Conservation (phyloP, 257 asterid genomes). For the Capsicum rhomboideum region DNA sequence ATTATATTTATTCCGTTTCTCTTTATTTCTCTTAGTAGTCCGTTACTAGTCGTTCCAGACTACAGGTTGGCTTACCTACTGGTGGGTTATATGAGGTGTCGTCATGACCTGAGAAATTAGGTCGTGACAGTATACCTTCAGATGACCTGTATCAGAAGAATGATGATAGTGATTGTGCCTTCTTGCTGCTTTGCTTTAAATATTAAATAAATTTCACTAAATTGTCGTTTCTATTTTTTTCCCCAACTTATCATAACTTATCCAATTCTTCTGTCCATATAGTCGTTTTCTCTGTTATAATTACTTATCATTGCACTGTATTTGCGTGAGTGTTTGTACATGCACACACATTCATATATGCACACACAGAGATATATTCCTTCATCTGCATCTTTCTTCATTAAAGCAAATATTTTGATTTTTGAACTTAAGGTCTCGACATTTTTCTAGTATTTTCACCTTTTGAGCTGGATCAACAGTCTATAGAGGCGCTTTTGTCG, state of each 20-base stretch:
- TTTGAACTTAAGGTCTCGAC: not conserved
- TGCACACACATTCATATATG: not conserved
- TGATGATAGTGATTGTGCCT: not conserved
- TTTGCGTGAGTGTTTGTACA: too few relatives aligned
- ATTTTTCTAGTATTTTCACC: not conserved
- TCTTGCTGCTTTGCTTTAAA: not conserved
- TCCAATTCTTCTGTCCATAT: not conserved
- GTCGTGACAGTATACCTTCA: slow-evolving; percentile 1
- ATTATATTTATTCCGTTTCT: too few relatives aligned
- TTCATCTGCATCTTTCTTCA: not conserved
- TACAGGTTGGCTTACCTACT: too few relatives aligned
- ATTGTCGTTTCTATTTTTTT: not conserved
- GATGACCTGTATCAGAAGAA: not conserved
- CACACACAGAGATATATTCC: not conserved
- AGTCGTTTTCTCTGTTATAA: not conserved
- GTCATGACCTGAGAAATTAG: too few relatives aligned
- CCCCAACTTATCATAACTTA: not conserved
- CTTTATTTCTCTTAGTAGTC: too few relatives aligned
- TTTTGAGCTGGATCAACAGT: not conserved
- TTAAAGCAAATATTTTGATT: not conserved
- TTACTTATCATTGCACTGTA: not conserved
- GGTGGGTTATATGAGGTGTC: too few relatives aligned
- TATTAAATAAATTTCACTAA: not conserved
- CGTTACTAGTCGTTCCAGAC: too few relatives aligned
- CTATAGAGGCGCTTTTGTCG: not conserved